phyloP scores from a whole-genome alignment of 345 rosid genomes.

The Nephelium lappaceum region DNA sequence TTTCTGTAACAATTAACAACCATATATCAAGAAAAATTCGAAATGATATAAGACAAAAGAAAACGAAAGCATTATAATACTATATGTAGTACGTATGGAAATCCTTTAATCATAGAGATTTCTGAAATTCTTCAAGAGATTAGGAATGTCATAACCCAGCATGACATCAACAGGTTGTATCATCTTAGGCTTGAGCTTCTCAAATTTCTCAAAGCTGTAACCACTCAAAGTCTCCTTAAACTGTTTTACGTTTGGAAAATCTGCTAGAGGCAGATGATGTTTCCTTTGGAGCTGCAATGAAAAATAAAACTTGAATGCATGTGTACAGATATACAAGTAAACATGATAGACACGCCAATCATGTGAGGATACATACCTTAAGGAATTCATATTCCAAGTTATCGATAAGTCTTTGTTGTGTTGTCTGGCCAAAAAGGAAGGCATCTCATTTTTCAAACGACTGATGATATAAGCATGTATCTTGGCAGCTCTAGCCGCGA shows the following conservation, averaged over 20 bases:
- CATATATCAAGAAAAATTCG: not conserved
- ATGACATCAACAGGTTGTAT: constrained; percentile 86
- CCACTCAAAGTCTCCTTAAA: constrained; percentile 76
- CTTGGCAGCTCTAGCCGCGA: constrained; percentile 95
- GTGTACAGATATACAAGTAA: not conserved
- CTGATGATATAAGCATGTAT: constrained; percentile 88
- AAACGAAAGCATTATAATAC: too few relatives aligned
- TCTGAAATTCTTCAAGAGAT: constrained; percentile 74
- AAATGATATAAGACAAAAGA: not conserved
- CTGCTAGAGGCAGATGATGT: constrained; percentile 81
- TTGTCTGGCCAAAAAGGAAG: constrained; percentile 90
- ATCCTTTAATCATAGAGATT: constrained; percentile 70
- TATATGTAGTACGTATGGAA: not conserved
- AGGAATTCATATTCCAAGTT: constrained; percentile 73
- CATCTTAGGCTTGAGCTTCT: constrained; percentile 90
- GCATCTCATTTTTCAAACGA: constrained; percentile 94
- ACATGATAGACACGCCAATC: constrained; percentile 42
- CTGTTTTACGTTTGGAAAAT: constrained; percentile 82
- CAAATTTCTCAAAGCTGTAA: constrained; percentile 80
- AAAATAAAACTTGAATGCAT: not conserved
- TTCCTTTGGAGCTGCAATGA: constrained; percentile 77
- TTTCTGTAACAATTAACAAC: not conserved
- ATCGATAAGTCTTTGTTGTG: constrained; percentile 74
- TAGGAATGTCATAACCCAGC: constrained; percentile 90
- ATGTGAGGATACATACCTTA: constrained; percentile 48